phyloP scores from a whole-genome alignment of 2,329 filamentous ascomycete genomes.

The Trichoderma sp. region DNA sequence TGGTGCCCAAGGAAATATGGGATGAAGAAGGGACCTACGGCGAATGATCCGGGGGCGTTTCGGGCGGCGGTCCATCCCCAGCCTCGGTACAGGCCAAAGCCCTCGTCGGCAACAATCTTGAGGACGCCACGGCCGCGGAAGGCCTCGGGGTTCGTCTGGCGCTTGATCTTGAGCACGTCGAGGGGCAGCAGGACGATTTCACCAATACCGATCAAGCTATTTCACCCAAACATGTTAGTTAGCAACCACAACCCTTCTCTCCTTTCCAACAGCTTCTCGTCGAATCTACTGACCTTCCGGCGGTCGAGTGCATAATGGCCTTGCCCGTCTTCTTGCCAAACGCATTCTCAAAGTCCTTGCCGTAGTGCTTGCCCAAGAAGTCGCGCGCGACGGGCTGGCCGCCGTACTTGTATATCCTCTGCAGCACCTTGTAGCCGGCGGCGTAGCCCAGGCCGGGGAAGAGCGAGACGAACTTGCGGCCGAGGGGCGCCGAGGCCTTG shows the following conservation, averaged over 20 bases:
- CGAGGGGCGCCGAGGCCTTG: constrained; percentile 69
- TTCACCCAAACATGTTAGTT: neutral
- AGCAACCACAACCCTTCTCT: neutral
- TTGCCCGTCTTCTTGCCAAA: constrained; percentile 98
- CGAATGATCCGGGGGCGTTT: constrained; percentile 96
- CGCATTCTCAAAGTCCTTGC: constrained; percentile 78
- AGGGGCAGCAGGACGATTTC: constrained; percentile 94
- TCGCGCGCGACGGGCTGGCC: constrained; percentile 95
- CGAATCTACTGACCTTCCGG: constrained; percentile 67
- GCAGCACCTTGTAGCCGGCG: constrained; percentile 94
- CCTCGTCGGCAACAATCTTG: constrained; percentile 88
- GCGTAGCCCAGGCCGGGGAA: constrained; percentile 98
- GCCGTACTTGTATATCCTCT: constrained; percentile 98
- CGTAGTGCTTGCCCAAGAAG: constrained; percentile 79
- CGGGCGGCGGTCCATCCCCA: constrained; percentile 97
- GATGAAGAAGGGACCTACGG: constrained; percentile 58
- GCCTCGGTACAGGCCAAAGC: constrained; percentile 91
- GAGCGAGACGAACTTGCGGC: constrained; percentile 86
- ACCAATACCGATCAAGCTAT: constrained; percentile 89
- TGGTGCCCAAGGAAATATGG: too few species aligned
- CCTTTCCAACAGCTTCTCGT: too few species aligned
- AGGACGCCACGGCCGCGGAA: constrained; percentile 92
- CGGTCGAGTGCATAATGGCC: constrained; percentile 95
- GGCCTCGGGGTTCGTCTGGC: constrained; percentile 97
- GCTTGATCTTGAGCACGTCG: constrained; percentile 98